Percentiles rank a stretch among this genome's conserved stretches.
These are phyloP conservation scores for Blastobotrys peoriensis DNA, from an alignment of 805 yeast species.

Conservation along the genomic window DNA sequence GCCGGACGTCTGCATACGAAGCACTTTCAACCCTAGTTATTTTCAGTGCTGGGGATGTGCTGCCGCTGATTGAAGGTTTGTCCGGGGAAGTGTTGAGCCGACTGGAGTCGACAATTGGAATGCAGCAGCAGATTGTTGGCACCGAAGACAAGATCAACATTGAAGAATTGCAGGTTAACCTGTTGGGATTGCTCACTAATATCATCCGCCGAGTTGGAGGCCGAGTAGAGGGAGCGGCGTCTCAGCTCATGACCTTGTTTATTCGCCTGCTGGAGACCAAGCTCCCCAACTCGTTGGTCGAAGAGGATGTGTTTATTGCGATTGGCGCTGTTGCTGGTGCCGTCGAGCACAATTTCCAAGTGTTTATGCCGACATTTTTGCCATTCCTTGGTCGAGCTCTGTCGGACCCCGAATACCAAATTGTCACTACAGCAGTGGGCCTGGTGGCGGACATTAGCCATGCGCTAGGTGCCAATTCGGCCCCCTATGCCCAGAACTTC, in stretches of 20 bases:
- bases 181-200: slow-evolving; percentile 69
- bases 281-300: slow-evolving; percentile 68
- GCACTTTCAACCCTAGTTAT: slow-evolving; percentile 79
- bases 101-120: slow-evolving; percentile 58
- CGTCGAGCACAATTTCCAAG: slow-evolving; percentile 60
- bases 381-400: slow-evolving; percentile 79
- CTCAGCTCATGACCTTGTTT: slow-evolving; percentile 77
- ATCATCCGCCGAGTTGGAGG: slow-evolving; percentile 74
- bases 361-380: slow-evolving; percentile 73
- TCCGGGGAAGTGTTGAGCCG: slow-evolving; percentile 71
- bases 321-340: slow-evolving; percentile 86
- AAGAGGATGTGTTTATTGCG: slow-evolving; percentile 91
- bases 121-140: slow-evolving; percentile 53
- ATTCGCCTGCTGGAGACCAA: slow-evolving; percentile 61
- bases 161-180: slow-evolving; percentile 82
- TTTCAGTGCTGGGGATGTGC: slow-evolving; percentile 63
- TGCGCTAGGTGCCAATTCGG: slow-evolving; percentile 68
- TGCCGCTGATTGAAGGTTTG: slow-evolving; percentile 61
- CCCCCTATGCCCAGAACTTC: slow-evolving; percentile 70
- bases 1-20: slow-evolving; percentile 96
- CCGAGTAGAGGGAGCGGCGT: slow-evolving; percentile 64
- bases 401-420: slow-evolving; percentile 73
- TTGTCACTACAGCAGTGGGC: slow-evolving; percentile 88
- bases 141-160: slow-evolving; percentile 70
- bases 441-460: slow-evolving; percentile 91